Evolutionary conservation across 2,329 filamentous ascomycete genomes (phyloP).

Genomic region (Hypoxylon rubiginosum): DNA sequence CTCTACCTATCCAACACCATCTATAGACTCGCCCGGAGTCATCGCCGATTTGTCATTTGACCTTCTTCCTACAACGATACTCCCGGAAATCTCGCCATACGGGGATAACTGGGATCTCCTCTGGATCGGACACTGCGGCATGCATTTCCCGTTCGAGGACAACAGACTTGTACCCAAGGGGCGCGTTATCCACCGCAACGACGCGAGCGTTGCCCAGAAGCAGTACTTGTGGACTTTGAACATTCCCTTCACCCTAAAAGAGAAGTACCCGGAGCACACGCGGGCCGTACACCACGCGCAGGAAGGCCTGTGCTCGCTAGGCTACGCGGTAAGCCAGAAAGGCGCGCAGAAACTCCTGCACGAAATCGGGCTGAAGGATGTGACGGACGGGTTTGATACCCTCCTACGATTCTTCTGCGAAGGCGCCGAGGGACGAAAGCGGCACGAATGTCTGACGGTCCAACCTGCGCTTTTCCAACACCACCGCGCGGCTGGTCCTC

Average conservation of each 20-base stretch:
- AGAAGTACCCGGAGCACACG: constrained; percentile 57
- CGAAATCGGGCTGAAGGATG: constrained; percentile 57
- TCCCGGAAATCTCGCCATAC: constrained; percentile 56
- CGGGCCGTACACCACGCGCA: constrained; percentile 58
- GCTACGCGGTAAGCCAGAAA: constrained; percentile 59
- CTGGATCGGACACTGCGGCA: constrained; percentile 63
- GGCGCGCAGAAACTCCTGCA: constrained; percentile 58
- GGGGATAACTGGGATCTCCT: constrained; percentile 65
- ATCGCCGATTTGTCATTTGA: constrained; percentile 29
- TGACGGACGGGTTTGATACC: constrained; percentile 58
- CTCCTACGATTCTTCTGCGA: constrained; percentile 61
- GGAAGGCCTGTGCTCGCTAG: constrained; percentile 56
- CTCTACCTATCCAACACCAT: constrained; percentile 45
- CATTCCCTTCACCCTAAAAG: constrained; percentile 53
- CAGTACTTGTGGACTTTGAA: constrained; percentile 47
- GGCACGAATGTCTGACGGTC: constrained; percentile 56
- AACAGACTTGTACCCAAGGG: constrained; percentile 41
- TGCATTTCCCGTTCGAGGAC: constrained; percentile 44
- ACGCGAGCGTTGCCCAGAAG: constrained; percentile 52
- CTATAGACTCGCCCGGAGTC: constrained; percentile 5
- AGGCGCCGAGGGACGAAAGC: constrained; percentile 50
- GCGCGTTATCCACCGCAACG: constrained; percentile 49
- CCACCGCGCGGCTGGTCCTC: constrained; percentile 56
- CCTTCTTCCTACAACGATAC: constrained; percentile 31
- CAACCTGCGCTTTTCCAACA: constrained; percentile 59